Evolutionary conservation across 2,329 filamentous ascomycete genomes (phyloP).

Genomic region (Fusarium tjaetaba): DNA sequence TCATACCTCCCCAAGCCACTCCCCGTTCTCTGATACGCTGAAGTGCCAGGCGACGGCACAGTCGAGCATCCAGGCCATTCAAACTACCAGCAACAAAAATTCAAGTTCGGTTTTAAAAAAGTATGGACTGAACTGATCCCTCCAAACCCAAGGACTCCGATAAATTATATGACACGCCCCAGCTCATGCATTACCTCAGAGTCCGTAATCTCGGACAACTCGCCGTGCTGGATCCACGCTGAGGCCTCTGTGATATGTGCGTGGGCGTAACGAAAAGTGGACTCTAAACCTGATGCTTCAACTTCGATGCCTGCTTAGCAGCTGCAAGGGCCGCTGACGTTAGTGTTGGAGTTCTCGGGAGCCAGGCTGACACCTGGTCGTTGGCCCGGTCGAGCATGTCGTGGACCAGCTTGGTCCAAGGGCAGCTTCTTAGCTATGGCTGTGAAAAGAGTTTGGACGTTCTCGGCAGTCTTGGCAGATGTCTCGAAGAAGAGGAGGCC

Average conservation of each 20-base stretch:
- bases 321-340: slow-evolving; percentile 64
- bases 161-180: slow-evolving; percentile 50
- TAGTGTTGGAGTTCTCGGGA: slow-evolving; percentile 67
- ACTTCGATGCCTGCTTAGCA: slow-evolving; percentile 55
- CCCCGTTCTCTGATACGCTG: slow-evolving; percentile 32
- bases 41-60: slow-evolving; percentile 32
- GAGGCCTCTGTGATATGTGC: slow-evolving; percentile 38
- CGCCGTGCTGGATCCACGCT: slow-evolving; percentile 40
- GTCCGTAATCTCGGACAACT: slow-evolving; percentile 38
- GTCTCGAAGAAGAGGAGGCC: slow-evolving; percentile 98
- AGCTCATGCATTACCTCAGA: slow-evolving; percentile 44
- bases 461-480: slow-evolving; percentile 96
- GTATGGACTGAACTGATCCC: slow-evolving; percentile 49
- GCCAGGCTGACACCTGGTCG: slow-evolving; percentile 67
- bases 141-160: slow-evolving; percentile 55
- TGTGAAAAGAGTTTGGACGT: slow-evolving; percentile 94
- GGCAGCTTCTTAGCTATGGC: slow-evolving; percentile 98
- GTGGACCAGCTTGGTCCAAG: slow-evolving; percentile 92
- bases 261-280: slow-evolving; percentile 32
- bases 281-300: slow-evolving; percentile 32
- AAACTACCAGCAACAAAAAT: slow-evolving; percentile 42
- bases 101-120: slow-evolving; percentile 51
- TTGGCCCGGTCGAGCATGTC: slow-evolving; percentile 77
- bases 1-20: neutral
- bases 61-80: slow-evolving; percentile 24